Conservation (phyloP, 2,329 filamentous ascomycete species). For the Colletotrichum salicis region DNA sequence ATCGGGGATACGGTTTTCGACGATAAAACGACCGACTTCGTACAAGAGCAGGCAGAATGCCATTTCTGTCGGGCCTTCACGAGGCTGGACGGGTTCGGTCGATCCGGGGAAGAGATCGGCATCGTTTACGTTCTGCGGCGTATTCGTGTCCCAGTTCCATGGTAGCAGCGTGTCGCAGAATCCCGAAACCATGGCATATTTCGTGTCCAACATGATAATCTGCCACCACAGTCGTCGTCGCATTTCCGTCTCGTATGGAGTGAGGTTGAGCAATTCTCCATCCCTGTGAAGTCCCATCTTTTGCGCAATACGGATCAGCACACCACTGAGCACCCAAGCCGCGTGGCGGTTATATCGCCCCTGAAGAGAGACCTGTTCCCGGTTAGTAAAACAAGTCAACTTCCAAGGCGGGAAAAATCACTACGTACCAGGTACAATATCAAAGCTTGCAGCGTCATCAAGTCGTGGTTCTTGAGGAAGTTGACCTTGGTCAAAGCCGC, state of each 20-base stretch:
- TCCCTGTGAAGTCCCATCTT: constrained; percentile 76
- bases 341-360: constrained; percentile 69
- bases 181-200: constrained; percentile 67
- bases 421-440: constrained; percentile 64
- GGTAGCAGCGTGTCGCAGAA: constrained; percentile 64
- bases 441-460: constrained; percentile 68
- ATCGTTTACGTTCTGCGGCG: constrained; percentile 69
- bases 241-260: constrained; percentile 74
- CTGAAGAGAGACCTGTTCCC: constrained; percentile 61
- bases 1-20: constrained; percentile 52
- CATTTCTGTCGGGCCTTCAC: constrained; percentile 71
- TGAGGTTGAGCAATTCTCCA: constrained; percentile 64
- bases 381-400: constrained; percentile 30
- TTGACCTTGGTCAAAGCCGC: constrained; percentile 60
- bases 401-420: not conserved
- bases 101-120: constrained; percentile 66
- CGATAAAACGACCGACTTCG: constrained; percentile 61
- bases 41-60: constrained; percentile 64
- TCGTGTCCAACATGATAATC: constrained; percentile 67
- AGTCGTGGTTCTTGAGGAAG: constrained; percentile 69
- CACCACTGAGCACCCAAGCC: constrained; percentile 69
- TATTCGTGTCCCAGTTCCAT: constrained; percentile 65
- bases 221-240: constrained; percentile 76
- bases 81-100: constrained; percentile 60
- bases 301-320: constrained; percentile 71